phyloP scores from a whole-genome alignment of 2,329 filamentous ascomycete species.

The Drechslerella dactyloides region DNA sequence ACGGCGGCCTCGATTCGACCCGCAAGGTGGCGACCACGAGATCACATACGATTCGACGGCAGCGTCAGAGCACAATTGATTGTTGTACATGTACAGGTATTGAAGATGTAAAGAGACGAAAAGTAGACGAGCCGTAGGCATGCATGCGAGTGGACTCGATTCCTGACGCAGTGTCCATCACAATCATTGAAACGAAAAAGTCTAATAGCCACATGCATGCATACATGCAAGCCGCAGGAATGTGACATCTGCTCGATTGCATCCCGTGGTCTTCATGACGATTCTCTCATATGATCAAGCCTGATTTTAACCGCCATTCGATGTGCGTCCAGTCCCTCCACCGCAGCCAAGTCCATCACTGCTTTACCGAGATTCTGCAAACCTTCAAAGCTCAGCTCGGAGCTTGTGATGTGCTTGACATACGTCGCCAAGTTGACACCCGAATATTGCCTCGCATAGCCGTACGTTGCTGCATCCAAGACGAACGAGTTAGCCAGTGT shows the following conservation, averaged over 20 bases:
- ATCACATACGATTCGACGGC: too few species aligned
- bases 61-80: too few species aligned
- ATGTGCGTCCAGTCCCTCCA: slow-evolving; percentile 94
- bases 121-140: neutral
- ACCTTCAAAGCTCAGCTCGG: slow-evolving; percentile 83
- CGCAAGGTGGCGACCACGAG: too few species aligned
- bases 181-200: slow-evolving; percentile 1
- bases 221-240: slow-evolving; percentile 12
- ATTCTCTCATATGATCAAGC: slow-evolving; percentile 60
- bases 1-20: too few species aligned
- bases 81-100: neutral
- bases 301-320: slow-evolving; percentile 73
- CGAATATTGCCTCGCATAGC: slow-evolving; percentile 97
- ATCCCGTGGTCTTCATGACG: neutral
- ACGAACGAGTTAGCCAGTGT: neutral
- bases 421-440: slow-evolving; percentile 96
- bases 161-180: neutral
- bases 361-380: slow-evolving; percentile 82
- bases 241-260: slow-evolving; percentile 9
- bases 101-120: neutral
- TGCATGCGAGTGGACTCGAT: slow-evolving; percentile 3
- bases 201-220: neutral
- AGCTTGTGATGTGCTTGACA: slow-evolving; percentile 96
- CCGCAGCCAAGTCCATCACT: slow-evolving; percentile 92
- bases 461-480: slow-evolving; percentile 77